These are phyloP conservation scores for Moricandia arvensis DNA, from an alignment of 345 rosid genomes.

Conservation along the genomic window DNA sequence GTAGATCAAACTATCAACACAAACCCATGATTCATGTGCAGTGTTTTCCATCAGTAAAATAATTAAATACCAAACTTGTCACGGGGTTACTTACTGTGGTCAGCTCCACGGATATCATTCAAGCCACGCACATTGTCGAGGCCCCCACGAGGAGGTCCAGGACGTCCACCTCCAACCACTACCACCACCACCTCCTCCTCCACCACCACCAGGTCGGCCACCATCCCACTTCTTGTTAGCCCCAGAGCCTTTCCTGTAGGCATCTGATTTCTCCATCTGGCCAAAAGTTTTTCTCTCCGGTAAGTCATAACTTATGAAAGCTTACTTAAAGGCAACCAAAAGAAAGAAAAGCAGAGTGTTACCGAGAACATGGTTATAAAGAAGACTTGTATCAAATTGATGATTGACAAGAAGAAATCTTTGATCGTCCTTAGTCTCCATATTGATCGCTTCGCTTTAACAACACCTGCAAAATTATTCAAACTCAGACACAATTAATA, in stretches of 20 bases:
- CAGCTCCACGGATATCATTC: conserved; percentile 40
- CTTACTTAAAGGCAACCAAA: background rate
- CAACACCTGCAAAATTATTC: conserved; percentile 30
- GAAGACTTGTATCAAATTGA: conserved; percentile 33
- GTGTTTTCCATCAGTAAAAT: background rate
- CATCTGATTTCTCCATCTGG: conserved; percentile 86
- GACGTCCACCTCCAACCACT: conserved; percentile 57
- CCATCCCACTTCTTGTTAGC: conserved; percentile 90
- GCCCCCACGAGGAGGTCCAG: conserved; percentile 70
- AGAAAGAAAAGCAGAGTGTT: background rate
- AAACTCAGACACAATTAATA: background rate
- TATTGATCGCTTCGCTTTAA: conserved; percentile 29
- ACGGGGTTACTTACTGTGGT: conserved; percentile 35
- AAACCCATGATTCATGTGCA: background rate
- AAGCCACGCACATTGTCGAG: conserved; percentile 58
- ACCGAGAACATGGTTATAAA: conserved; percentile 36
- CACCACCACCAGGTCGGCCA: conserved; percentile 63
- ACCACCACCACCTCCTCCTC: conserved; percentile 51
- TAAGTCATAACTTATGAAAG: background rate
- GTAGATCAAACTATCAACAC: background rate
- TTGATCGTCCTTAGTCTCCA: conserved; percentile 37
- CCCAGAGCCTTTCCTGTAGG: conserved; percentile 62
- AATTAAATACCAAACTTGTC: background rate
- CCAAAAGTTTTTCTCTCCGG: background rate
- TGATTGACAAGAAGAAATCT: conserved; percentile 38